phyloP scores from a whole-genome alignment of 257 asterid genomes.

The Avicennia marina region DNA sequence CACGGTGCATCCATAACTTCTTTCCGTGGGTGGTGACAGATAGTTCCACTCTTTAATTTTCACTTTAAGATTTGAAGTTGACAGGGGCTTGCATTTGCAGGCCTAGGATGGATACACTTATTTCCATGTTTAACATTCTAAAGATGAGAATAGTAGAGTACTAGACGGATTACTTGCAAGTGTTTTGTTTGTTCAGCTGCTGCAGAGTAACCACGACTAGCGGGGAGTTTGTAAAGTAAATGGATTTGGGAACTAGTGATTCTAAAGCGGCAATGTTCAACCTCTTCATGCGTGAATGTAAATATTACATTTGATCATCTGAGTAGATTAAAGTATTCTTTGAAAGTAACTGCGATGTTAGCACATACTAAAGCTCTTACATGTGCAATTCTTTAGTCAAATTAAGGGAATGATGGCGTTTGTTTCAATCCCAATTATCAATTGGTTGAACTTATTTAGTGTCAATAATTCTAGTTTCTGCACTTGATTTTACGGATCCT shows the following conservation, averaged over 20 bases:
- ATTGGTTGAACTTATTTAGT: no score
- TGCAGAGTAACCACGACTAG: background rate
- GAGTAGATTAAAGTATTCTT: background rate
- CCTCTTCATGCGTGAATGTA: background rate
- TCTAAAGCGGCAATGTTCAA: background rate
- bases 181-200: background rate
- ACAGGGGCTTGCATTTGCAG: background rate
- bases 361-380: background rate
- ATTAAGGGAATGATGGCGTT: no score
- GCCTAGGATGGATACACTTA: background rate
- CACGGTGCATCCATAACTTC: background rate
- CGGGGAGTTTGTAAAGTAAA: background rate
- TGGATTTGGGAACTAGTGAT: background rate
- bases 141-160: background rate
- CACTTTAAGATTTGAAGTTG: background rate
- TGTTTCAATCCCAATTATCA: no score
- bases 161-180: background rate
- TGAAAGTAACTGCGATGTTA: no score
- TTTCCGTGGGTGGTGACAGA: background rate
- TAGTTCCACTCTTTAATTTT: background rate
- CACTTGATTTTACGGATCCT: no score
- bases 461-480: no score
- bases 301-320: background rate
- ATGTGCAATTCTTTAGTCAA: background rate
- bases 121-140: background rate